Base-by-base conservation (phyloP, 495 filamentous ascomycete genomes). In the Xylaria nigripes region DNA sequence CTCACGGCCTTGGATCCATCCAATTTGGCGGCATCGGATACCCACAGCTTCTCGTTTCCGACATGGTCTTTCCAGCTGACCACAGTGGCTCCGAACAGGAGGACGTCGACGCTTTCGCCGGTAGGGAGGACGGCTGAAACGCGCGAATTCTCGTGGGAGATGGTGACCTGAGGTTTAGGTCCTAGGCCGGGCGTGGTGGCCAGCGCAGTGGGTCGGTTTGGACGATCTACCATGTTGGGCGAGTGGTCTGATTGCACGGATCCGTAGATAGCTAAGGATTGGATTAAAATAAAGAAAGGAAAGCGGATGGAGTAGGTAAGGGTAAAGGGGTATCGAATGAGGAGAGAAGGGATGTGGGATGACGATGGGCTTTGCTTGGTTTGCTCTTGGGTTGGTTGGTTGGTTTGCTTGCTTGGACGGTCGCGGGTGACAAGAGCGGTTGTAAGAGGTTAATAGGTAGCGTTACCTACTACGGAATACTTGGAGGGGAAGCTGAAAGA, bases 21-120 rank as follows among this genome's bases (percentile, higher is more conserved):
- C 51, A 80, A 68, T 59, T 73, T 73, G 29, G 91, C 87, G 53
- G 82, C 85, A 52, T 88, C 79, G 63, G 86, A 92, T 51, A 97
- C 55, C 75, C 90, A 99, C 40, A 99, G 76, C 68, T 87, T 91
- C 76, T 98, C 94, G 54, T 81, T 70, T 55, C 90, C 91, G 34
- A 74, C 70, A 29, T 80, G 80, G 57, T 83, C 78, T 76, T 92
- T 95, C 94, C 94, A 99, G 61, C 85, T 89, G 53, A 86, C 85
- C 53, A 97, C 85, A 9, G 94, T 97, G 0, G 94, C 94, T 51
- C 94, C 94, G 65, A 89, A 87, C 10, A 96, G 82, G 46, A 97
- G 76, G 44, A 99, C 76, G 46, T 87, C 81, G 59, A 95, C 81
- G 44, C 81, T 86, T 68, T 97, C 90, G 57, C 94, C 89, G 10